phyloP scores from a whole-genome alignment of 2,329 filamentous ascomycete genomes.

The Trichoderma cornu-damae region DNA sequence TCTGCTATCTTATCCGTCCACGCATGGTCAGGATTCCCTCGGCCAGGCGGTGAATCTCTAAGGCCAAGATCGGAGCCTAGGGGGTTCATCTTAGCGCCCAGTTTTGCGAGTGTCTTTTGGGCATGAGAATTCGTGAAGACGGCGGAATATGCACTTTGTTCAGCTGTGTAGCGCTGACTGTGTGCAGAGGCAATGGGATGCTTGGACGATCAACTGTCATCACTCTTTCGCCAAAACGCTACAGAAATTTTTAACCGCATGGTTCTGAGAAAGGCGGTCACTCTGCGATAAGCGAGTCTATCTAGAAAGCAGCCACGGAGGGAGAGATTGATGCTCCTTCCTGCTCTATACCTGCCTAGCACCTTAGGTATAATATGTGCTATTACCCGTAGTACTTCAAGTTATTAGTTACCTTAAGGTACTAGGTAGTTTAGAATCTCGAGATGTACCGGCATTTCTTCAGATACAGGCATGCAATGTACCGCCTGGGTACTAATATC shows the following conservation, averaged over 20 bases:
- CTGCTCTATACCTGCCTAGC: neutral
- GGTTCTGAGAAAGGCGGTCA: neutral
- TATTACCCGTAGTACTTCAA: no score
- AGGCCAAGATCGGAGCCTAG: neutral
- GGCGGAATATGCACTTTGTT: neutral
- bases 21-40: neutral
- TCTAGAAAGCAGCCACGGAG: neutral
- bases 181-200: neutral
- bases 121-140: neutral
- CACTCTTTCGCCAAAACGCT: neutral
- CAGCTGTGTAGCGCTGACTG: neutral
- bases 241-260: neutral
- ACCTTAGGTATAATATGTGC: neutral
- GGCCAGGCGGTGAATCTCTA: neutral
- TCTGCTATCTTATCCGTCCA: neutral
- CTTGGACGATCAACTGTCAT: neutral
- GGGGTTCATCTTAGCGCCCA: neutral
- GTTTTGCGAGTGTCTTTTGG: neutral
- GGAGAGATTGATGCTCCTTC: neutral
- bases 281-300: neutral
- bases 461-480: no score
- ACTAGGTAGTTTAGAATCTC: no score
- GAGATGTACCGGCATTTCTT: no score
- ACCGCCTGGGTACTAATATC: no score
- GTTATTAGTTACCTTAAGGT: no score